These are phyloP conservation scores for Iris pallida DNA, from an alignment of 116 monocot species.

Conservation along the genomic window DNA sequence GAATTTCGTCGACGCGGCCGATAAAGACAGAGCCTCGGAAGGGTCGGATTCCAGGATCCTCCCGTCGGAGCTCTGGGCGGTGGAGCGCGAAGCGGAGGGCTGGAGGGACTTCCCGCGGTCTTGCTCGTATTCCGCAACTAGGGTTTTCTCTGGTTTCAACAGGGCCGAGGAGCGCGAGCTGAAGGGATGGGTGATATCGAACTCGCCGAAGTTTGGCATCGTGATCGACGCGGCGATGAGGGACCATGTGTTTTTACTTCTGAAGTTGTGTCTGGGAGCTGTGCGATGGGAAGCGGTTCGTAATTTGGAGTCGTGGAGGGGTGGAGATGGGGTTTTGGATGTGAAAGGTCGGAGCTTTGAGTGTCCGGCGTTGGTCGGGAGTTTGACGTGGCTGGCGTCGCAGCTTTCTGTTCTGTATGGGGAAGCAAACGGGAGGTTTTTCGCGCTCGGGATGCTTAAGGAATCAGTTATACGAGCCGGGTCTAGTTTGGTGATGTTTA, in stretches of 20 bases:
- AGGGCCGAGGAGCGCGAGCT: slow-evolving; percentile 17
- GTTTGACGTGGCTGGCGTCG: slow-evolving; percentile 57
- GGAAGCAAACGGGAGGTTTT: slow-evolving; percentile 42
- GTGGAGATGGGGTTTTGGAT: slow-evolving; percentile 20
- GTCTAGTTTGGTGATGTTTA: slow-evolving; percentile 37
- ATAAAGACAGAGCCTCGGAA: background rate
- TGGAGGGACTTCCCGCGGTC: slow-evolving; percentile 48
- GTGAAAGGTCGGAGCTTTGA: slow-evolving; percentile 23
- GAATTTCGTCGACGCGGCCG: slow-evolving; percentile 24
- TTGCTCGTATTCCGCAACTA: slow-evolving; percentile 46
- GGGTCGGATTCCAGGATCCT: slow-evolving; percentile 23
- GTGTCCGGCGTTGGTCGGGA: slow-evolving; percentile 46
- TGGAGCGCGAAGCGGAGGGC: slow-evolving; percentile 43
- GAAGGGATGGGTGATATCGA: slow-evolving; percentile 59
- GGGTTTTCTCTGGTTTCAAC: slow-evolving; percentile 23
- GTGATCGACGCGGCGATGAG: slow-evolving; percentile 57
- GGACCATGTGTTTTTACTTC: slow-evolving; percentile 65
- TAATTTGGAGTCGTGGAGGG: slow-evolving; percentile 19
- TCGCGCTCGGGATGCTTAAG: slow-evolving; percentile 57
- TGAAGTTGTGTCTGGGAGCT: slow-evolving; percentile 71
- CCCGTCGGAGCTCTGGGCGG: slow-evolving; percentile 67
- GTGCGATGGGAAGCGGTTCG: slow-evolving; percentile 40
- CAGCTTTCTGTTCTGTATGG: slow-evolving; percentile 81
- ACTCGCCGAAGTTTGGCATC: slow-evolving; percentile 57
- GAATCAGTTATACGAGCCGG: slow-evolving; percentile 49